Evolutionary conservation across 345 rosid genomes (phyloP).

Genomic region (Diplotaxis tenuifolia): DNA sequence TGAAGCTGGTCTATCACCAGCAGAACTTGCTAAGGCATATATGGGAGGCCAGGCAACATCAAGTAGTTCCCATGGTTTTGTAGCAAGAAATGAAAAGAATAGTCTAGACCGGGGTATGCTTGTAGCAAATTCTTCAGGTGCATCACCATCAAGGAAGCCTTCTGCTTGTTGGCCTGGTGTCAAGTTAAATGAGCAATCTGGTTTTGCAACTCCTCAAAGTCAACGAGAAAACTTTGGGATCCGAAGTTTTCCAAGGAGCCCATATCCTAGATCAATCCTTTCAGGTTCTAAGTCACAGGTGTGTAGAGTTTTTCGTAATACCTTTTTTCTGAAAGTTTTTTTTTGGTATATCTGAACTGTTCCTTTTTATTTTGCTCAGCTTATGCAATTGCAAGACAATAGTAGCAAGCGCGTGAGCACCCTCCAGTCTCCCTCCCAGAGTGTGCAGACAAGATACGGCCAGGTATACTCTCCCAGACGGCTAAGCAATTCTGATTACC

Average conservation of each 20-base stretch:
- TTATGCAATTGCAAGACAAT: constrained; percentile 48
- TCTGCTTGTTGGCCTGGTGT: constrained; percentile 90
- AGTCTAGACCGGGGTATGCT: constrained; percentile 34
- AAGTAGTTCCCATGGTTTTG: constrained; percentile 44
- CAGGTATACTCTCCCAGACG: constrained; percentile 48
- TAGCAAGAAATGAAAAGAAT: constrained; percentile 47
- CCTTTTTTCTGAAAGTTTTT: neutral
- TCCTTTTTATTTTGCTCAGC: constrained; percentile 32
- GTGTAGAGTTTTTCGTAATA: constrained; percentile 24
- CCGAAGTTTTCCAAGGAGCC: constrained; percentile 69
- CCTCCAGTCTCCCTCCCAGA: constrained; percentile 49
- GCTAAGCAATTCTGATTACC: constrained; percentile 2
- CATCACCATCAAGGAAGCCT: constrained; percentile 55
- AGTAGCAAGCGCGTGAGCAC: constrained; percentile 39
- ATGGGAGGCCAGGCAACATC: constrained; percentile 60
- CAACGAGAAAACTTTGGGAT: constrained; percentile 60
- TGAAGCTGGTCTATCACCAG: constrained; percentile 64
- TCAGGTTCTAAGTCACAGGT: constrained; percentile 76
- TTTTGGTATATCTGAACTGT: constrained; percentile 14
- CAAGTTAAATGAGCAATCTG: constrained; percentile 52
- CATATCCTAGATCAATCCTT: constrained; percentile 67
- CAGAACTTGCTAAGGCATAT: constrained; percentile 81
- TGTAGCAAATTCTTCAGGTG: constrained; percentile 43
- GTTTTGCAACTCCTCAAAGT: constrained; percentile 62
- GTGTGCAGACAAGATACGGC: constrained; percentile 48